These are phyloP conservation scores for Anaeromyces robustus DNA, from an alignment of 192 early-diverging fungal genomes.

Conservation along the genomic window DNA sequence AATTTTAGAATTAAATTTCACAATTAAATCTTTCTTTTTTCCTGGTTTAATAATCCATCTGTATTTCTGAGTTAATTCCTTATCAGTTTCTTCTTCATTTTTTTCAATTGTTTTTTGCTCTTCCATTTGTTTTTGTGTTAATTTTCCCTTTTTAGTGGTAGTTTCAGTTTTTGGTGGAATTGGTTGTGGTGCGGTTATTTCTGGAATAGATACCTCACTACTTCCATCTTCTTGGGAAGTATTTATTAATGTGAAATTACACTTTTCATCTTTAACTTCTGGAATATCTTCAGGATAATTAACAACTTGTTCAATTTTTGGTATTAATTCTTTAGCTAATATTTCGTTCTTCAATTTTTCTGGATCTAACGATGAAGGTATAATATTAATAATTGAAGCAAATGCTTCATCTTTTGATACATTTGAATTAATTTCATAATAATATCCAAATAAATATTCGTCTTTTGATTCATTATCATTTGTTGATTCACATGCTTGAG, in stretches of 20 bases:
- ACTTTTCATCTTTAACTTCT: background rate
- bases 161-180: background rate
- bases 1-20: constrained; percentile 28
- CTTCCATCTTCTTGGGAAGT: background rate
- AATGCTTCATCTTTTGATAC: background rate
- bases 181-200: background rate
- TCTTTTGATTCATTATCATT: background rate
- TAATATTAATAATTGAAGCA: background rate
- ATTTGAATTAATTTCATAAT: background rate
- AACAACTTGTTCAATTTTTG: background rate
- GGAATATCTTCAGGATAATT: background rate
- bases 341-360: background rate
- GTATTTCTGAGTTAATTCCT: constrained; percentile 13
- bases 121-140: constrained; percentile 1
- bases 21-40: constrained; percentile 25
- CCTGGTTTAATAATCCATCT: constrained; percentile 33
- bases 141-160: background rate
- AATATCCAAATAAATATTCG: background rate
- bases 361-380: background rate
- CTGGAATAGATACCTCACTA: background rate
- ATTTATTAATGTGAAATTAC: background rate
- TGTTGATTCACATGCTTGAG: background rate
- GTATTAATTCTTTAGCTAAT: background rate
- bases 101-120: constrained; percentile 5
- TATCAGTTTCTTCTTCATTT: constrained; percentile 15